Percentiles rank a stretch among this genome's conserved stretches.
These are phyloP conservation scores for Penicillium sp. DNA, from an alignment of 2,329 filamentous ascomycete species.

Conservation along the genomic window DNA sequence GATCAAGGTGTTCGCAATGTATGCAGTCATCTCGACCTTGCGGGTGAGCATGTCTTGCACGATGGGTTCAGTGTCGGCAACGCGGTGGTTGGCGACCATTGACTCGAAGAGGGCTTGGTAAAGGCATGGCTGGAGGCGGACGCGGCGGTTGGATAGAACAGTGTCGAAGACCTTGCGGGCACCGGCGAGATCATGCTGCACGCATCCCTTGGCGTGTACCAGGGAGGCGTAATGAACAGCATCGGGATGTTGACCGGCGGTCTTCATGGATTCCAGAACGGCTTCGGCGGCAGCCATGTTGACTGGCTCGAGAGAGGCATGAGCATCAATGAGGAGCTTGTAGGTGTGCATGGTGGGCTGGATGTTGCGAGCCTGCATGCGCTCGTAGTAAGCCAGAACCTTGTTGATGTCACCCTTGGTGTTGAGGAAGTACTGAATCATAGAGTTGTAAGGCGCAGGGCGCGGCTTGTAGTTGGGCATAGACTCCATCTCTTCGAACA, in stretches of 20 bases:
- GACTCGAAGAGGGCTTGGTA: slow-evolving; percentile 97
- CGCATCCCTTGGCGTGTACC: slow-evolving; percentile 94
- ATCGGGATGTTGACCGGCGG: slow-evolving; percentile 74
- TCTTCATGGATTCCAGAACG: slow-evolving; percentile 76
- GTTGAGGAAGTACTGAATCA: slow-evolving; percentile 99
- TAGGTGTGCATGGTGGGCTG: slow-evolving; percentile 92
- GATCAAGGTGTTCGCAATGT: slow-evolving; percentile 97
- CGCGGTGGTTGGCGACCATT: slow-evolving; percentile 91
- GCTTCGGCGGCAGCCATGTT: slow-evolving; percentile 85
- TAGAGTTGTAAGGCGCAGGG: slow-evolving; percentile 95
- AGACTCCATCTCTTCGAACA: slow-evolving; percentile 98
- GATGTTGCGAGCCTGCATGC: slow-evolving; percentile 86
- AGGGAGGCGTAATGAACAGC: slow-evolving; percentile 94
- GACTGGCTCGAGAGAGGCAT: slow-evolving; percentile 89
- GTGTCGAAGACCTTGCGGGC: slow-evolving; percentile 80
- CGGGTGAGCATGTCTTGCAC: slow-evolving; percentile 73
- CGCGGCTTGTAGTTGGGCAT: slow-evolving; percentile 99
- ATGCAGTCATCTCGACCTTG: slow-evolving; percentile 84
- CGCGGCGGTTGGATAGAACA: slow-evolving; percentile 67
- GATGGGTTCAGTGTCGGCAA: slow-evolving; percentile 72
- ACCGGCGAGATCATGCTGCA: slow-evolving; percentile 84
- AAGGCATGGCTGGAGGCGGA: slow-evolving; percentile 77
- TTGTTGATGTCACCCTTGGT: slow-evolving; percentile 95
- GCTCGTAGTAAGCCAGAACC: slow-evolving; percentile 91
- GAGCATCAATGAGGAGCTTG: slow-evolving; percentile 93